These are phyloP conservation scores for Fusarium solani-melongenae DNA, from an alignment of 2,329 filamentous ascomycete species.

Conservation along the genomic window DNA sequence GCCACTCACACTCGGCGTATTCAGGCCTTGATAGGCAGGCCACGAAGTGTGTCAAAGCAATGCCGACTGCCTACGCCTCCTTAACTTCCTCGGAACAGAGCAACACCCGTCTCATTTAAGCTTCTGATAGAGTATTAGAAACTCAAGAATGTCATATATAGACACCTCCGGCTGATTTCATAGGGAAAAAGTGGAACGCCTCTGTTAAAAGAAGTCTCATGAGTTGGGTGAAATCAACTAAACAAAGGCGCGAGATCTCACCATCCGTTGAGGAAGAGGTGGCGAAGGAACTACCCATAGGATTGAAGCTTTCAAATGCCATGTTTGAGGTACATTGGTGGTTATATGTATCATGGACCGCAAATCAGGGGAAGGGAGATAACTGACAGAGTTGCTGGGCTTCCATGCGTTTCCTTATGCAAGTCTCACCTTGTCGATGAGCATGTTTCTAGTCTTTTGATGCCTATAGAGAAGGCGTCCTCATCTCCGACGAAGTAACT, in stretches of 20 bases:
- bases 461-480: constrained; percentile 16
- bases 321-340: not conserved
- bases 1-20: not conserved
- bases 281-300: not conserved
- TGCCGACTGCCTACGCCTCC: not conserved
- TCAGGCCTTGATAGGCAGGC: not conserved
- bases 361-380: too few species aligned
- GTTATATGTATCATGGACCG: not conserved
- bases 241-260: not conserved
- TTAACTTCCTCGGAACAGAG: not conserved
- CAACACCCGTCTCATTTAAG: not conserved
- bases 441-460: not conserved
- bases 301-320: not conserved
- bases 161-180: too few species aligned
- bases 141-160: not conserved
- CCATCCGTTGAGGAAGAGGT: not conserved
- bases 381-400: too few species aligned
- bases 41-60: too few species aligned
- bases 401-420: too few species aligned
- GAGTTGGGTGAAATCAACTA: not conserved
- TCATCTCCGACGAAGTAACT: constrained; percentile 83
- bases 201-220: not conserved
- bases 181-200: not conserved
- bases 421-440: not conserved
- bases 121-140: not conserved